Evolutionary conservation across 1,139 yeast species (phyloP), one percentile per base, ranked within the genome.

Genomic region (Petasospora rhodanensis): DNA sequence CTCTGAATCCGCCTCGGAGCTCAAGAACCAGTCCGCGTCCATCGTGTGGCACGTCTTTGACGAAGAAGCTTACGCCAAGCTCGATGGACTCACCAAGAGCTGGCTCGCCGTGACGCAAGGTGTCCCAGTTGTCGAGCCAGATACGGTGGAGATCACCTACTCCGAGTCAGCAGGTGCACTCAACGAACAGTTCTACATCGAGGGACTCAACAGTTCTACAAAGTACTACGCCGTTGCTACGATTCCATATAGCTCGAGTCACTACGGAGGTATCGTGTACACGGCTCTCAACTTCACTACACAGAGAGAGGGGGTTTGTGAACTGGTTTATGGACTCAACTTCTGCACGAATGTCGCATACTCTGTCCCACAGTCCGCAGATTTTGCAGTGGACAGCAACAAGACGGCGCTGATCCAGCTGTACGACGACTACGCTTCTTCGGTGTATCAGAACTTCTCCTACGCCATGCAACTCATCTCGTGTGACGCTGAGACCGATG

Each of bases 271-370:
- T 4, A 69, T 77, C 2, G 68, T 84, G 0, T 85, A 76, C 49
- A 59, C 65, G 16, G 73, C 70, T 11, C 72, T 81, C 38, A 59
- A 61, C 32, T 84, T 89, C 49, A 66, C 69, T 16, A 83, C 96
- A 2, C 66, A 77, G 53, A 58, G 58, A 5, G 55, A 61, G 4
- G 61, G 64, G 18, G 71, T 84, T 2, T 91, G 98, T 55, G 76
- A 81, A 41, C 61, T 89, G 34, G 72, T 87, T 16, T 85, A 73
- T 55, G 82, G 76, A 40, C 62, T 91, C 35, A 78, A 73, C 1
- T 86, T 89, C 52, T 91, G 98, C 57, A 59, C 68, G 22, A 74
- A 76, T 32, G 93, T 89, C 22, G 94, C 96, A 0, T 91, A 87
- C 58, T 72, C 95, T 1, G 96, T 85, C 0, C 98, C 97, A 0